Evolutionary conservation across 352 stramenopile species (phyloP).

Genomic region (Globisporangium solare): DNA sequence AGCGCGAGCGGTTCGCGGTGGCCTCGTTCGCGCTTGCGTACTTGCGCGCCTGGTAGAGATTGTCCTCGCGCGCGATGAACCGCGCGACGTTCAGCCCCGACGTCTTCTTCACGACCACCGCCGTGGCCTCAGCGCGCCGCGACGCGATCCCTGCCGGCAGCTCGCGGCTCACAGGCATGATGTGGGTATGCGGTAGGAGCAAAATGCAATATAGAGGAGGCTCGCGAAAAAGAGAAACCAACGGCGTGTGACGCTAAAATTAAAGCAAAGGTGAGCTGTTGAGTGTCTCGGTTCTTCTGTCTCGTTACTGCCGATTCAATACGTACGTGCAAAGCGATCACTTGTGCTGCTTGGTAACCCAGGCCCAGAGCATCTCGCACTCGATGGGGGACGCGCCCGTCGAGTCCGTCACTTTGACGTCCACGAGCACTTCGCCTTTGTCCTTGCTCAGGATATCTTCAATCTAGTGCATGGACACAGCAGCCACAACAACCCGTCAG

Average conservation of each 20-base stretch:
- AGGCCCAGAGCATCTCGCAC: constrained; percentile 84
- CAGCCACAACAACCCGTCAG: neutral
- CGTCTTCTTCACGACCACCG: constrained; percentile 30
- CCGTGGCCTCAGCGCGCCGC: constrained; percentile 13
- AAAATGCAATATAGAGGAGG: neutral
- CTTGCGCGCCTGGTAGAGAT: constrained; percentile 54
- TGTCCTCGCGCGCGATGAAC: constrained; percentile 73
- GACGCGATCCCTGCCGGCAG: constrained; percentile 47
- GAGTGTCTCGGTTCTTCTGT: no score
- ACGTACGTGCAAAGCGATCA: neutral
- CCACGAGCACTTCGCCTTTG: constrained; percentile 67
- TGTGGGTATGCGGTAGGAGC: neutral
- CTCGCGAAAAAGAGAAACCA: no score
- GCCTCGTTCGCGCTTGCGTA: constrained; percentile 50
- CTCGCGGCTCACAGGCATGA: constrained; percentile 50
- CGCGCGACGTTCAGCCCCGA: constrained; percentile 61
- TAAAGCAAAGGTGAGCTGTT: no score
- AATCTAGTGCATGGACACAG: constrained; percentile 16
- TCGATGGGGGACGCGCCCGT: constrained; percentile 73
- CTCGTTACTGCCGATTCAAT: no score
- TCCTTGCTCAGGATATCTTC: constrained; percentile 61
- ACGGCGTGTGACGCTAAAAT: no score
- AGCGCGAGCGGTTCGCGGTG: constrained; percentile 47
- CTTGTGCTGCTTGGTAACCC: constrained; percentile 59
- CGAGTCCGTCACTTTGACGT: constrained; percentile 71